phyloP scores from a whole-genome alignment of 768 basidiomycete genomes.

The Termitomyces sp. region DNA sequence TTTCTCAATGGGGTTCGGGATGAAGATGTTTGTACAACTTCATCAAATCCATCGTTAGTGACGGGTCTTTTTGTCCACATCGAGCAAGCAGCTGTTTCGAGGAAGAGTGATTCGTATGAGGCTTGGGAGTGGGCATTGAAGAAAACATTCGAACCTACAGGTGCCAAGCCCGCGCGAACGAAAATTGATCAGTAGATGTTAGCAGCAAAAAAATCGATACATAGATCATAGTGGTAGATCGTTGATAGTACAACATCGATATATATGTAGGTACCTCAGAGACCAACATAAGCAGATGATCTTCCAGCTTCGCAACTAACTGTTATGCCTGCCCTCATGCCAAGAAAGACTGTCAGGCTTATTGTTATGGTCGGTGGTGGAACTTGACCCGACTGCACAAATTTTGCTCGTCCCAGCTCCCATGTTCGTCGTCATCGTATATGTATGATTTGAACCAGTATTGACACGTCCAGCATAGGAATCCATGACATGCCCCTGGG shows the following conservation, averaged over 20 bases:
- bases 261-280: not conserved
- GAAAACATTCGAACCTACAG: conserved; percentile 24
- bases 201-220: too few relatives aligned
- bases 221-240: not conserved
- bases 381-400: not conserved
- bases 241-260: not conserved
- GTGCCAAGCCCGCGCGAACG: not conserved
- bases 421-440: not conserved
- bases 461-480: too few relatives aligned
- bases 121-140: conserved; percentile 34
- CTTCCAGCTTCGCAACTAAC: too few relatives aligned
- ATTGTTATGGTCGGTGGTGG: too few relatives aligned
- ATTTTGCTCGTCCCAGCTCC: not conserved
- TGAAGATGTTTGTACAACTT: conserved; percentile 26
- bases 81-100: conserved; percentile 32
- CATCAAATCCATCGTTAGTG: conserved; percentile 21
- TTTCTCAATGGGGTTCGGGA: conserved; percentile 35
- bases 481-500: not conserved
- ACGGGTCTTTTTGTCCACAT: conserved; percentile 41
- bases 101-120: conserved; percentile 22
- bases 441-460: not conserved
- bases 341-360: not conserved
- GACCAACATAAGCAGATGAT: not conserved
- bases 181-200: not conserved
- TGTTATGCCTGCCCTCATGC: not conserved